phyloP scores from a whole-genome alignment of 306 rosid species.

The Acmispon strigosus region DNA sequence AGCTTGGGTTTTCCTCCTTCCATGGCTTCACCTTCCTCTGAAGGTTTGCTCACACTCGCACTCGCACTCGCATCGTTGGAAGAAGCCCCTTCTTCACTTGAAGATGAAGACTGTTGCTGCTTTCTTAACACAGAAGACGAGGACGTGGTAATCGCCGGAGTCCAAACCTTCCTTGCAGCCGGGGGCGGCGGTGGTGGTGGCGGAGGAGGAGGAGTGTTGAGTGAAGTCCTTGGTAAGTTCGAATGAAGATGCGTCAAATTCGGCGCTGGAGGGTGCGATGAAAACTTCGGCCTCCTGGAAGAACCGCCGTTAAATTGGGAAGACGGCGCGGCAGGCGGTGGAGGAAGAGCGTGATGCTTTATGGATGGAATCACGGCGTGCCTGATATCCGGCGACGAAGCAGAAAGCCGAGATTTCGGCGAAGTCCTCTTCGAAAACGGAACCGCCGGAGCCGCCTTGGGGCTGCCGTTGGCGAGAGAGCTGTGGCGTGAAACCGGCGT shows the following conservation, averaged over 20 bases:
- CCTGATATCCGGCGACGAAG: conserved; percentile 36
- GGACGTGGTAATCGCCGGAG: conserved; percentile 19
- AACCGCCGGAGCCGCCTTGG: conserved; percentile 24
- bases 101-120: conserved; percentile 27
- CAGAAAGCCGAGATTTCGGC: conserved; percentile 59
- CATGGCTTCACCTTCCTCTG: conserved; percentile 43
- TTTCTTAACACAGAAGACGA: conserved; percentile 18
- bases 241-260: conserved; percentile 58
- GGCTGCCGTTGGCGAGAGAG: conserved; percentile 22
- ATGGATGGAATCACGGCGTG: conserved; percentile 18
- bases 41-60: conserved; percentile 9
- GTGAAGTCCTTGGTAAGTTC: conserved; percentile 3
- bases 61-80: conserved; percentile 9
- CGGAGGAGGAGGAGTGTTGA: conserved; percentile 35
- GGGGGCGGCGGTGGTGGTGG: conserved; percentile 34
- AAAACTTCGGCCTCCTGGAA: conserved; percentile 50
- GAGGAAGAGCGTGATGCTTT: conserved; percentile 11
- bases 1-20: conserved; percentile 74
- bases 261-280: conserved; percentile 66
- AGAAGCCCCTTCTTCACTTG: conserved; percentile 24
- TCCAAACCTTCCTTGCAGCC: conserved; percentile 15
- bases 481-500: conserved; percentile 69
- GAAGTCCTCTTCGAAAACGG: conserved; percentile 79
- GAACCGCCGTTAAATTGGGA: conserved; percentile 12
- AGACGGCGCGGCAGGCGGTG: conserved; percentile 17